Evolutionary conservation across 768 basidiomycete species (phyloP).

Genomic region (Termitomyces bulborhizus): DNA sequence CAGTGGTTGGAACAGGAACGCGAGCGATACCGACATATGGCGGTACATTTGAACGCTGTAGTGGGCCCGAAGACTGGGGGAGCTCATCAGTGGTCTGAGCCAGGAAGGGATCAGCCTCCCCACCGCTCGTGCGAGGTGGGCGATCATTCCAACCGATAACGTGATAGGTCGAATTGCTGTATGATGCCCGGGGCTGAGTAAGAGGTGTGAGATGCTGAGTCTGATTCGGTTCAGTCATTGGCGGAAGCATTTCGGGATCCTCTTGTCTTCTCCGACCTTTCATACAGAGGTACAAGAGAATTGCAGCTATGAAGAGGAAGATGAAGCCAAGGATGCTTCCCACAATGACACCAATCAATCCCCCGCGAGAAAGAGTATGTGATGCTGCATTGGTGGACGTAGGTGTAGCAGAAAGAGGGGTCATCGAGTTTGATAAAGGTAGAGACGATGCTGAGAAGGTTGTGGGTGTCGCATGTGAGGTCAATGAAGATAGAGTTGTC

Average conservation of each 20-base stretch:
- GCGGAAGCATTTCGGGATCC: conserved; percentile 11
- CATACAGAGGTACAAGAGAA: conserved; percentile 41
- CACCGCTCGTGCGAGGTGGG: conserved; percentile 62
- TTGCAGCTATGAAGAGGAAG: conserved; percentile 45
- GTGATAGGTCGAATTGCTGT: conserved; percentile 16
- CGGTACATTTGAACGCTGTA: conserved; percentile 16
- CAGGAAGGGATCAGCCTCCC: conserved; percentile 64
- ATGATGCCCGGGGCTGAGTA: neutral
- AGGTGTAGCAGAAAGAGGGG: conserved; percentile 1
- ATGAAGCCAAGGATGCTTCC: conserved; percentile 56
- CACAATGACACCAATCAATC: conserved; percentile 52
- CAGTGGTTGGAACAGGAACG: conserved; percentile 32
- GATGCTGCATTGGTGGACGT: conserved; percentile 7
- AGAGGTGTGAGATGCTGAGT: neutral
- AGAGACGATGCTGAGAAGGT: conserved; percentile 20
- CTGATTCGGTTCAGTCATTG: neutral
- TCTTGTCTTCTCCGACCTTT: conserved; percentile 38
- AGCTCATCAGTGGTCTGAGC: conserved; percentile 24
- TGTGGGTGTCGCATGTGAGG: conserved; percentile 25
- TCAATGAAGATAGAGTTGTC: conserved; percentile 16
- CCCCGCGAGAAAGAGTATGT: conserved; percentile 27
- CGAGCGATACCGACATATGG: conserved; percentile 25
- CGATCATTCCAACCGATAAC: conserved; percentile 49
- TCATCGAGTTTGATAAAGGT: conserved; percentile 19
- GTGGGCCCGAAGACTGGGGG: conserved; percentile 8